phyloP scores from a whole-genome alignment of 345 rosid genomes.

The thale cress (Arabidopsis thaliana) region TAIR10.1 NC_003070.9:2316501-2317000 shows the following conservation, averaged over 20 bases:
- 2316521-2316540: conserved; percentile 1
- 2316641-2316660: neutral
- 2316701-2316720: neutral
- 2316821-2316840: neutral
- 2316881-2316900: too few relatives aligned
- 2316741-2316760: neutral
- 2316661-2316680: too few relatives aligned
- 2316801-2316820: neutral
- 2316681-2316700: neutral
- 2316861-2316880: neutral
- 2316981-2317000: too few relatives aligned
- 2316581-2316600: conserved; percentile 23
- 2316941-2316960: too few relatives aligned
- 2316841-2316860: neutral
- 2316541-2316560: conserved; percentile 5
- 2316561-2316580: conserved; percentile 15
- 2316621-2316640: neutral
- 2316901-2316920: too few relatives aligned
- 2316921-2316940: too few relatives aligned
- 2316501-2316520: neutral
- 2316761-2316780: neutral
- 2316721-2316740: too few relatives aligned
- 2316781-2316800: neutral
- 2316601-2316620: conserved; percentile 8
- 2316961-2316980: too few relatives aligned